Evolutionary conservation across 805 yeast species (phyloP), one percentile per base, ranked within the genome.

Genomic region (Spathaspora sp.): DNA sequence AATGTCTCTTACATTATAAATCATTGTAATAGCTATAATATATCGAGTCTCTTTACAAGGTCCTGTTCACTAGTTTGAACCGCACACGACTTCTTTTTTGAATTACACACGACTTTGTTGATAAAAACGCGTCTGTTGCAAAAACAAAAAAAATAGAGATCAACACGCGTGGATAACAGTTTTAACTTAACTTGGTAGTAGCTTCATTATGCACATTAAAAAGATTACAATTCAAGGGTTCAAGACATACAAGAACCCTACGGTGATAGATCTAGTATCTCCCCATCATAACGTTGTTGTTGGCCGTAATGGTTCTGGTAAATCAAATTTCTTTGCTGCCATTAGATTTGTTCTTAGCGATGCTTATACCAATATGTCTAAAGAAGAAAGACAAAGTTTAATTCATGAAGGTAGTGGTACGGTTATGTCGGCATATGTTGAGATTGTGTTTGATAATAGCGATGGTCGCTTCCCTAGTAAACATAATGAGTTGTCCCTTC

Each of bases 301-400:
- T 31, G 97, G 97, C 1, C 73, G 96, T 48, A 92, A 92, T 68
- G 97, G 97, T n/a, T 88, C 97, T 8, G 99, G 99, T 8, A 93
- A 94, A 66, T 89, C 97, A 42, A 93, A 94, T 67, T 87, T 93
- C 69, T 94, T 93, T 67, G 91, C 97, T 14, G 98, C 99, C 10
- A 87, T 93, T 51, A 76, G 97, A 55, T 94, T 92, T 70, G 97
- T 91, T 10, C 68, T 94, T 18, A 86, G 96, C 45, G 97, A 93
- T 64, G 96, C 93, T 32, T 89, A 88, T 65, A 86, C 89, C 2
- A 87, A 89, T 63, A 79, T 92, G 85, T 76, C 85, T 20, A 73
- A 93, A 56, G 96, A 90, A 58, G 96, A 90, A 61, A 78, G 97
- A 57, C 92, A 87, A 60, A 87, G 92, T 2, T 73, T 92, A 52